Percentiles rank a stretch among this genome's conserved stretches.
Conservation (phyloP, 345 rosid genomes). For the Populus ilicifolia region DNA sequence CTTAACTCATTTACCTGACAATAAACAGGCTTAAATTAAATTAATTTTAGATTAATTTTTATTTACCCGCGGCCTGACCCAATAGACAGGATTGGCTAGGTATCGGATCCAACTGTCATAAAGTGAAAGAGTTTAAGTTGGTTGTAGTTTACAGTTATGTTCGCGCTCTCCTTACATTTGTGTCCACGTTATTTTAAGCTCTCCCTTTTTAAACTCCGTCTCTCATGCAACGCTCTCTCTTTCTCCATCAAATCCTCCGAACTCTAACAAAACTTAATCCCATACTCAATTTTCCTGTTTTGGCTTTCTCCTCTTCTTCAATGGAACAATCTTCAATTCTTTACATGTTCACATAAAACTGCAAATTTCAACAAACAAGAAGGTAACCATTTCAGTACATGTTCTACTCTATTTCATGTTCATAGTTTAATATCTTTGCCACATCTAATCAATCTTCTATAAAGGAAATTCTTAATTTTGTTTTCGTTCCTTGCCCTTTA, state of each 20-base stretch:
- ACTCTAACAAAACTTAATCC: constrained; percentile 5
- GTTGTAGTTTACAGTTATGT: constrained; percentile 15
- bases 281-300: constrained; percentile 14
- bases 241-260: constrained; percentile 1
- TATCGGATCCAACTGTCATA: too few relatives aligned
- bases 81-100: too few relatives aligned
- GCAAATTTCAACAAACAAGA: constrained; percentile 5
- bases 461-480: not conserved
- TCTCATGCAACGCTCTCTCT: constrained; percentile 28
- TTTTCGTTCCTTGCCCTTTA: not conserved
- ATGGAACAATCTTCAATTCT: not conserved
- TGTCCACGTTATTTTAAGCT: constrained; percentile 33
- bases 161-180: not conserved
- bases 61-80: too few relatives aligned
- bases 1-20: too few relatives aligned
- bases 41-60: too few relatives aligned
- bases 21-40: too few relatives aligned
- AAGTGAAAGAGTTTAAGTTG: too few relatives aligned
- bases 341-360: not conserved
- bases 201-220: constrained; percentile 2
- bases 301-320: not conserved
- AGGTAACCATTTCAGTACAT: constrained; percentile 24
- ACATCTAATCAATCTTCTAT: not conserved
- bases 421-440: not conserved
- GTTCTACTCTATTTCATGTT: not conserved